These are phyloP conservation scores for Syzygium grande DNA, from an alignment of 345 rosid species.

Conservation along the genomic window DNA sequence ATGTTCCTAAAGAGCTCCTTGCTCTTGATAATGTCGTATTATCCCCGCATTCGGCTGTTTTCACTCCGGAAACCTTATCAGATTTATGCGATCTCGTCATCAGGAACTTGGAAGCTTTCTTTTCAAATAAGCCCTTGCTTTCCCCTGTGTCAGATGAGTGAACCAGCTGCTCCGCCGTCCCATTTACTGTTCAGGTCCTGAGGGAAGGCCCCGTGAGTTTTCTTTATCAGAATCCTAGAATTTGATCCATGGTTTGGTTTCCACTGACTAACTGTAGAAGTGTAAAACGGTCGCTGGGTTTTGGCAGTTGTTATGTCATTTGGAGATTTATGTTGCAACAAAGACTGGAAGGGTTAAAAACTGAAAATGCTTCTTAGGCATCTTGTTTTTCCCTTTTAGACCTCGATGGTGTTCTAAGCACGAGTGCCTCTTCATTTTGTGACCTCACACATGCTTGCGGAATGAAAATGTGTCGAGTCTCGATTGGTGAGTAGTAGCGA, in stretches of 20 bases:
- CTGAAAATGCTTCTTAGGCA: too few species aligned
- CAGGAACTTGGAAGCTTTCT: conserved; percentile 45
- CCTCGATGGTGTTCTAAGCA: too few species aligned
- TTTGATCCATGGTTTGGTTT: too few species aligned
- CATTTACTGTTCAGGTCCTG: background rate
- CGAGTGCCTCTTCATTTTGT: too few species aligned
- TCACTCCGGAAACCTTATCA: conserved; percentile 27
- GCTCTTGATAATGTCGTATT: conserved; percentile 35
- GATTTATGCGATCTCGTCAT: conserved; percentile 18
- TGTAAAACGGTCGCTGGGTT: too few species aligned
- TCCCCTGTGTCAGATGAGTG: conserved; percentile 1
- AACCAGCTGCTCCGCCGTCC: background rate
- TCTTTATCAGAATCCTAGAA: too few species aligned
- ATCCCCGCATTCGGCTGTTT: conserved; percentile 27
- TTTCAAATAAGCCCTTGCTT: conserved; percentile 23
- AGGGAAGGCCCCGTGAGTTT: background rate
- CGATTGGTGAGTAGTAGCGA: rapidly evolving
- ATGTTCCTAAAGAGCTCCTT: conserved; percentile 27
- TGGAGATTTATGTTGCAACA: too few species aligned
- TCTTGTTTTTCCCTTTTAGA: too few species aligned
- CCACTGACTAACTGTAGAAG: too few species aligned
- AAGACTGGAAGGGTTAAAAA: too few species aligned
- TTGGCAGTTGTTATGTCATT: too few species aligned
- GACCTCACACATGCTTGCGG: too few species aligned
- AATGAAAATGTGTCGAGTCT: background rate